Conservation (phyloP, 192 early-diverging fungal species). For the Diversispora epigaea region DNA sequence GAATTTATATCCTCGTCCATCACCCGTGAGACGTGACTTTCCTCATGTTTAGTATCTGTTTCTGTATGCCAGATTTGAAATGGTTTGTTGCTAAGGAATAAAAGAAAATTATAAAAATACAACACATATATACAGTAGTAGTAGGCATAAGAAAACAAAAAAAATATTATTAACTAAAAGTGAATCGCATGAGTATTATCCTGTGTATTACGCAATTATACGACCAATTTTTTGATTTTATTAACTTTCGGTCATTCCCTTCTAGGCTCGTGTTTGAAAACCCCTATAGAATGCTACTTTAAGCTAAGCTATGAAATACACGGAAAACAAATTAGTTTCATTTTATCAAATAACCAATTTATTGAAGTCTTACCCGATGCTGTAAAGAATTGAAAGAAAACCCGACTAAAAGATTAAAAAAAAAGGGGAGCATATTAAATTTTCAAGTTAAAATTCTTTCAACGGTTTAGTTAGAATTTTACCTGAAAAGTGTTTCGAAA, state of each 20-base stretch:
- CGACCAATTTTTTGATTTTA: too few species aligned
- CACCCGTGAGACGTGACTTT: constrained; percentile 74
- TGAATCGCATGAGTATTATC: too few species aligned
- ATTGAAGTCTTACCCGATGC: constrained; percentile 66
- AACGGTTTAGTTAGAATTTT: not conserved
- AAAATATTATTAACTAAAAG: too few species aligned
- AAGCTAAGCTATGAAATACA: too few species aligned
- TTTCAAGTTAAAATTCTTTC: not conserved
- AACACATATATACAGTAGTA: too few species aligned
- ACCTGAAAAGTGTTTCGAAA: constrained; percentile 34
- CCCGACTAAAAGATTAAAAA: constrained; percentile 62
- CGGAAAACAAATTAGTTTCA: too few species aligned
- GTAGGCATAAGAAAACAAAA: too few species aligned
- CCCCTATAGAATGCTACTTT: too few species aligned
- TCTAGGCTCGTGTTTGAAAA: too few species aligned
- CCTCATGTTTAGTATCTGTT: constrained; percentile 31
- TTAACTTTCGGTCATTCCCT: too few species aligned
- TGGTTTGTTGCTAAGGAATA: constrained; percentile 58
- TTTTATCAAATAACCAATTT: constrained; percentile 13
- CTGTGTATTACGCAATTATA: too few species aligned
- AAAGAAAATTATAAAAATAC: too few species aligned
- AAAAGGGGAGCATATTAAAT: not conserved
- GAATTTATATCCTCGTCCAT: constrained; percentile 82
- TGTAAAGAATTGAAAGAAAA: constrained; percentile 86
- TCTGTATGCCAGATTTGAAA: constrained; percentile 69